Base-by-base conservation (phyloP, 2,329 filamentous ascomycete species). In the Didymella keratinophila region DNA sequence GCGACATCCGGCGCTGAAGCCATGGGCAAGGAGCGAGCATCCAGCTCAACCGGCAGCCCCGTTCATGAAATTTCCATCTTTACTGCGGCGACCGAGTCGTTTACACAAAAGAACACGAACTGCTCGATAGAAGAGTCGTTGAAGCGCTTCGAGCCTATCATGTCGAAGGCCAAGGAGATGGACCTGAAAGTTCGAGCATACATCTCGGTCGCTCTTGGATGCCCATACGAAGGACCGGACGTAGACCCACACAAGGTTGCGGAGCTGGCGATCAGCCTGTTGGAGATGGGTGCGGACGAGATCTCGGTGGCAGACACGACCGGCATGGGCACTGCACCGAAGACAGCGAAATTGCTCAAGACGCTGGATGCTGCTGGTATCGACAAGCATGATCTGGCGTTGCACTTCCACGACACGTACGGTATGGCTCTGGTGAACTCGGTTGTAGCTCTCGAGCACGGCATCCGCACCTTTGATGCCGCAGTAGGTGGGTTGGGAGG, bases 381-480 rank as follows among this genome's bases (percentile, higher is more conserved):
- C 18, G 83, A 88, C 20, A 84, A 83, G 53, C 86, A 88, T 67
- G 88, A 91, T 68, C 78, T 96, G 11, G 91, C 91, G 0, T 87
- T 93, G 79, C 92, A 96, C 76, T 94, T 96, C 70, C 92, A 96
- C 76, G 91, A 96, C 71, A 96, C 92, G 1, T 94, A 93, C 72
- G 92, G 91, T 1, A 89, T 93, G 79, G 92, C 91, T 1, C 80
- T 94, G n/a, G 89, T 92, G 8, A 96, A 96, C 72, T 89, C 88
- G 5, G 87, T 91, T 11, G 87, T 93, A 0, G 88, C 89, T 36
- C 83, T 95, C 28, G 89, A 92, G 71, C 86, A 90, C 66, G 92
- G 92, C 0, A 85, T 96, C 39, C 80, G 90, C 30, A 90, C 86
- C 0, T 95, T 96, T 72, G 92, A 96, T 71, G 86, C 86, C 63